Evolutionary conservation across 2,329 filamentous ascomycete species (phyloP), one percentile per base, ranked within the genome.

Genomic region (Colletotrichum incanum): DNA sequence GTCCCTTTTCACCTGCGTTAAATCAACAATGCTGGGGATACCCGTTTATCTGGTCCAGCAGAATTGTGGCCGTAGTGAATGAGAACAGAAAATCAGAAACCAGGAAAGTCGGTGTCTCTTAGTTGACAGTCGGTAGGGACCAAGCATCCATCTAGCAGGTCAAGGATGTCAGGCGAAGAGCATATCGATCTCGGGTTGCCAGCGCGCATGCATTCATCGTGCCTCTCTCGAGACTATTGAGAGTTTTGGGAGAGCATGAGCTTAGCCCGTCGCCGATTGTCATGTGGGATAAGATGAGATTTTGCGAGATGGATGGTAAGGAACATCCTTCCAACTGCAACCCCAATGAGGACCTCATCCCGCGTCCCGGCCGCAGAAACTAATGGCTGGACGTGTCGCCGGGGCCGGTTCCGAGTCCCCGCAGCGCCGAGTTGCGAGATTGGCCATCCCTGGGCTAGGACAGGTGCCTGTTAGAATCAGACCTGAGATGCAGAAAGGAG

Each of bases 131-230:
- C 5, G 18, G 6, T 37, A 14, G 28, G 9, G 20, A 55, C 31
- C 28, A 55, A 12, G 18, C 52, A 54, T 55, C 20, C 3, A 55
- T 14, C 20, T 2, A n/a, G 20, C 28, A 41, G 59, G 45, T 43
- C 67, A 52, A 60, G 61, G 67, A 70, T 65, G 45, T 37, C 47
- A 54, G 52, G n/a, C 26, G 31, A 39, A 37, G 54, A 50, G 45
- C 26, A 18, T n/a, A 39, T 70, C 67, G 67, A 70, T 70, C 59
- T 45, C n/a, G 45, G 54, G 37, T 26, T n/a, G 34, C 37, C 54
- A 47, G 45, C 39, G 26, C 52, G n/a, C 23, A 37, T 66, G 62
- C 45, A 28, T 59, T 70, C 67, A 70, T 70, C 67, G 67, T 52
- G 45, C 62, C 45, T 54, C 47, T 41, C 16, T 23, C 31, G 54